phyloP scores from a whole-genome alignment of 2,329 filamentous ascomycete genomes.

The Aspergillus sp. region DNA sequence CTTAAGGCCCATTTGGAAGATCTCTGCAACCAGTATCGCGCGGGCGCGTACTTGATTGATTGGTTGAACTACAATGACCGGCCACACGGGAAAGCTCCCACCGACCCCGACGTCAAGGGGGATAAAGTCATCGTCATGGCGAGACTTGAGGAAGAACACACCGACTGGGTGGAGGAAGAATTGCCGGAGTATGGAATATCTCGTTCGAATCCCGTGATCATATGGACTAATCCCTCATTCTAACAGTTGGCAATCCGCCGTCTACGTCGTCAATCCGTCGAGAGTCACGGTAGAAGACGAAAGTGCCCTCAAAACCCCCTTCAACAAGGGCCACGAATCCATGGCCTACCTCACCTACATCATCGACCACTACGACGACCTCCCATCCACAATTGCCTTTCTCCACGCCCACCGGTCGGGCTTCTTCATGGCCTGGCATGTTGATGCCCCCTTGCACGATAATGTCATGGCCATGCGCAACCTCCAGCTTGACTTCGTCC shows the following conservation, averaged over 20 bases:
- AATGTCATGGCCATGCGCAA: slow-evolving; percentile 51
- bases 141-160: slow-evolving; percentile 42
- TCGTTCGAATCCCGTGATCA: neutral
- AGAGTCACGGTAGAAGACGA: slow-evolving; percentile 18
- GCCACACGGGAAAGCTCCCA: neutral
- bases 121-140: slow-evolving; percentile 47
- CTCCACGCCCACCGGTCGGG: slow-evolving; percentile 55
- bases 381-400: slow-evolving; percentile 55
- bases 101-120: slow-evolving; percentile 11
- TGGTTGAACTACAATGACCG: slow-evolving; percentile 23
- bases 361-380: slow-evolving; percentile 43
- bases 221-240: neutral
- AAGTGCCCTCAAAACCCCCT: slow-evolving; percentile 28
- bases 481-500: slow-evolving; percentile 52
- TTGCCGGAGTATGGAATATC: slow-evolving; percentile 42
- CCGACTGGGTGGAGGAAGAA: slow-evolving; percentile 44
- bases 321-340: slow-evolving; percentile 46
- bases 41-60: slow-evolving; percentile 33
- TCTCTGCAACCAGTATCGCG: slow-evolving; percentile 34
- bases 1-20: slow-evolving; percentile 33
- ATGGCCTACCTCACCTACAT: slow-evolving; percentile 49
- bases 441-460: slow-evolving; percentile 56
- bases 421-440: slow-evolving; percentile 53
- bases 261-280: slow-evolving; percentile 43
- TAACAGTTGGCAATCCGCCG: slow-evolving; percentile 44